Percentiles rank a stretch among this genome's conserved stretches.
Evolutionary conservation across 2,329 filamentous ascomycete species (phyloP).

Genomic region (Dactylellina parvicollis): DNA sequence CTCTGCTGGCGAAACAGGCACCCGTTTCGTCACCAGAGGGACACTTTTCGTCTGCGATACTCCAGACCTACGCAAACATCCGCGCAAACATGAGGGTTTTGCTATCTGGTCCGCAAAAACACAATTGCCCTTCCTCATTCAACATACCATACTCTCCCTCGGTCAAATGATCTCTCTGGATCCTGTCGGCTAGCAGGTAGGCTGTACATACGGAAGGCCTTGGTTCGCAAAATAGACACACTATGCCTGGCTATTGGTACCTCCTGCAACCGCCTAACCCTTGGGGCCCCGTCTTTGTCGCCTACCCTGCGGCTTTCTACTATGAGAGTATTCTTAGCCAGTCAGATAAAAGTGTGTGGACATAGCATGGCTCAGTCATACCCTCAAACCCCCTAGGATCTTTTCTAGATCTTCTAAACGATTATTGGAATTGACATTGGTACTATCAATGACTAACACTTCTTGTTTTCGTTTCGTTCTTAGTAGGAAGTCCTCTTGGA

Average conservation of each 20-base stretch:
- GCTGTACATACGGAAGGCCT: slow-evolving; percentile 45
- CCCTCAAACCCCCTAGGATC: slow-evolving; percentile 41
- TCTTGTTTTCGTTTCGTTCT: slow-evolving; percentile 34
- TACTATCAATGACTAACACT: slow-evolving; percentile 45
- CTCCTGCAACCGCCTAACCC: slow-evolving; percentile 31
- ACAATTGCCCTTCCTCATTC: slow-evolving; percentile 34
- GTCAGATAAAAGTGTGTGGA: slow-evolving; percentile 46
- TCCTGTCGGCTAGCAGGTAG: slow-evolving; percentile 53
- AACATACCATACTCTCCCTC: not conserved
- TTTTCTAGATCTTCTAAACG: slow-evolving; percentile 34
- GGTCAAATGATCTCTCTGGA: slow-evolving; percentile 54
- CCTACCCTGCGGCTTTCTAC: slow-evolving; percentile 14
- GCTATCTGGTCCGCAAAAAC: slow-evolving; percentile 20
- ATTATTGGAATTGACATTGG: slow-evolving; percentile 38
- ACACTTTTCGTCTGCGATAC: slow-evolving; percentile 39
- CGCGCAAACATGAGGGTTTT: slow-evolving; percentile 52
- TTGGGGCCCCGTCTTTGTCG: slow-evolving; percentile 24
- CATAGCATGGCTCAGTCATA: slow-evolving; percentile 47
- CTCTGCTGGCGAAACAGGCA: slow-evolving; percentile 45
- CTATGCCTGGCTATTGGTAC: slow-evolving; percentile 44
- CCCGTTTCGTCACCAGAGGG: slow-evolving; percentile 47
- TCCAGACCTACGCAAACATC: slow-evolving; percentile 36
- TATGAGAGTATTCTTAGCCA: slow-evolving; percentile 39
- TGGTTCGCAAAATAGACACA: slow-evolving; percentile 41
- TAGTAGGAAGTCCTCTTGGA: slow-evolving; percentile 25